phyloP scores from a whole-genome alignment of 2,329 filamentous ascomycete genomes.

The Madurella fahalii region DNA sequence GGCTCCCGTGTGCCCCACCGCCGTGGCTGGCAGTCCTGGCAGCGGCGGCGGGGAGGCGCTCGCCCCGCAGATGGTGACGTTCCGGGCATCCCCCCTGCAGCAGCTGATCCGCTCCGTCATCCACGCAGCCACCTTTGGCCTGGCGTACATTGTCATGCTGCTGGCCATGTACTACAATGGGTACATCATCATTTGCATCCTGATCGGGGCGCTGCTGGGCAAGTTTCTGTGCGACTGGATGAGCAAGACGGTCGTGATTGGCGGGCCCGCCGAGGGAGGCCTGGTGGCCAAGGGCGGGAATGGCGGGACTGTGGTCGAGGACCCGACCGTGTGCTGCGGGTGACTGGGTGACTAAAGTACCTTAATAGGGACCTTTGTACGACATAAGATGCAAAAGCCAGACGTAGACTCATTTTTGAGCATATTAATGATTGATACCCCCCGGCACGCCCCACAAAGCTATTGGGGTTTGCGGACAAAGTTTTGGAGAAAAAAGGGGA shows the following conservation, averaged over 20 bases:
- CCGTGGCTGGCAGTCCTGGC: constrained; percentile 15
- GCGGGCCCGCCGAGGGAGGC: constrained; percentile 18
- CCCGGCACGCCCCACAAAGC: too few relatives aligned
- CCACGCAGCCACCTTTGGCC: constrained; percentile 38
- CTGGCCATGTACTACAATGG: constrained; percentile 46
- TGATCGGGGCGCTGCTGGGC: constrained; percentile 47
- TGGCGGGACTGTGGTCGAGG: constrained; percentile 35
- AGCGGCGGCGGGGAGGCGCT: constrained; percentile 1
- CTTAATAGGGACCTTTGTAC: too few relatives aligned
- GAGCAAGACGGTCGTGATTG: constrained; percentile 39
- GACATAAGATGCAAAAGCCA: not conserved
- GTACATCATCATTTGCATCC: constrained; percentile 42
- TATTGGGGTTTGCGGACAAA: too few relatives aligned
- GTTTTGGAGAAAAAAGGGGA: too few relatives aligned
- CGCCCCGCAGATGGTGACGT: constrained; percentile 27
- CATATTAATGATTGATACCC: constrained; percentile 10
- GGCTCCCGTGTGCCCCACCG: constrained; percentile 7
- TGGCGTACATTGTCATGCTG: constrained; percentile 44
- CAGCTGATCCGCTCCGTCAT: constrained; percentile 38
- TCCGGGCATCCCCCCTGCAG: constrained; percentile 39
- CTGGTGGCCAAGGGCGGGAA: constrained; percentile 23
- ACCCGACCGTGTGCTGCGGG: constrained; percentile 46
- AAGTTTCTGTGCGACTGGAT: constrained; percentile 55
- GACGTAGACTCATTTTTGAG: not conserved
- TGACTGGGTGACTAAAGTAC: constrained; percentile 19